Conservation (phyloP, 345 rosid genomes). For the Hibiscus mutabilis region DNA sequence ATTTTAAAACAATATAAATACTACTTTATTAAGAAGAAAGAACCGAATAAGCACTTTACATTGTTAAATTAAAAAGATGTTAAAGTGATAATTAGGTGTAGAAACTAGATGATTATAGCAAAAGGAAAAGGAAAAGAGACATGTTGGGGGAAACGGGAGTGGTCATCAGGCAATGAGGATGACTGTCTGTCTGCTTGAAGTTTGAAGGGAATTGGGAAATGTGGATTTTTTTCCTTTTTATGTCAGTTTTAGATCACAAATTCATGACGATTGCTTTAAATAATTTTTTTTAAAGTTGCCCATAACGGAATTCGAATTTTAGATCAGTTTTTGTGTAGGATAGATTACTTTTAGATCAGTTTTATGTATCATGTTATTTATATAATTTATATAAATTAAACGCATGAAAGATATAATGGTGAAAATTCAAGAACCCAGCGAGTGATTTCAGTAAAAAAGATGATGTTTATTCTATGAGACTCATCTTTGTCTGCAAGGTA, state of each 20-base stretch:
- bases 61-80: not conserved
- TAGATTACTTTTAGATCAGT: too few relatives aligned
- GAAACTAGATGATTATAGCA: slow-evolving; percentile 8
- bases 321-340: too few relatives aligned
- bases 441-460: too few relatives aligned
- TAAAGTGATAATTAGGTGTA: not conserved
- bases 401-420: too few relatives aligned
- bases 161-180: slow-evolving; percentile 12
- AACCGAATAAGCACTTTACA: slow-evolving; percentile 34
- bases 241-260: slow-evolving; percentile 8
- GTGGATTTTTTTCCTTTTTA: slow-evolving; percentile 11
- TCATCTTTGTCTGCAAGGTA: too few relatives aligned
- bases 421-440: too few relatives aligned
- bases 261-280: slow-evolving; percentile 4
- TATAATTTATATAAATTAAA: too few relatives aligned
- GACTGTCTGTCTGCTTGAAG: slow-evolving; percentile 55
- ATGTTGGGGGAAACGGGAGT: not conserved
- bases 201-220: slow-evolving; percentile 42
- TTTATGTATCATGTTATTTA: too few relatives aligned
- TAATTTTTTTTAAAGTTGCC: too few relatives aligned
- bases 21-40: slow-evolving; percentile 23
- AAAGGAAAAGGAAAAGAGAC: slow-evolving; percentile 4
- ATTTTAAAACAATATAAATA: slow-evolving; percentile 16
- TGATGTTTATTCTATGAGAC: too few relatives aligned
- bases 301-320: too few relatives aligned